phyloP scores from a whole-genome alignment of 495 filamentous ascomycete genomes.

The Aspergillus coremiiformis region DNA sequence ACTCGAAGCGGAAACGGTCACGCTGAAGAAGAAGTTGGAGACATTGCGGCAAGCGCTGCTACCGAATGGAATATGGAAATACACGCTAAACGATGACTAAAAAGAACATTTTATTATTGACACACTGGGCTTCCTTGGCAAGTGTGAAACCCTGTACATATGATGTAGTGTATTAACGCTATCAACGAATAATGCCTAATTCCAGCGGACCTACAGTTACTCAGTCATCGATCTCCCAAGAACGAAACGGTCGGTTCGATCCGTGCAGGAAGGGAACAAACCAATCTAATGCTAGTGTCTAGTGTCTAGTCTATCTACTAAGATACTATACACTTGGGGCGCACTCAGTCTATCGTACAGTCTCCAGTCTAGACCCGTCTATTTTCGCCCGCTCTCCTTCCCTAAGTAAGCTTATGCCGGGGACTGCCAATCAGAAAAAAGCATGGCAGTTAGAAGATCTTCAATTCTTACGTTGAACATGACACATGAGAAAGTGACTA shows the following conservation, averaged over 20 bases:
- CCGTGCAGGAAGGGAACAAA: not conserved
- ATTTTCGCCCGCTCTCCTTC: not conserved
- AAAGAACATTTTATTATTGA: not conserved
- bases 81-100: not conserved
- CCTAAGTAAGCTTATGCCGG: not conserved
- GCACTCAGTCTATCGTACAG: too few species aligned
- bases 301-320: too few species aligned
- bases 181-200: not conserved
- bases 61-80: slow-evolving; percentile 1
- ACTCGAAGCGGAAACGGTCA: not conserved
- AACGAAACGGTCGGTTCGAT: not conserved
- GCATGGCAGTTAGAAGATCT: not conserved
- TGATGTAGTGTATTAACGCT: not conserved
- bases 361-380: not conserved
- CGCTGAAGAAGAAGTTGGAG: not conserved
- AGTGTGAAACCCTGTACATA: not conserved
- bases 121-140: not conserved
- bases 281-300: too few species aligned
- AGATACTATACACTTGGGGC: too few species aligned
- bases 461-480: not conserved
- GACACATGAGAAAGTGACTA: not conserved
- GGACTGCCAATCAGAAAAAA: not conserved
- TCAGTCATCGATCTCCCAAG: too few species aligned
- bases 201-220: too few species aligned
- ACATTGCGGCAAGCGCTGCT: not conserved